Evolutionary conservation across 1,284 basidiomycete genomes (phyloP).

Genomic region (Anthracocystis panici-leucophaei): DNA sequence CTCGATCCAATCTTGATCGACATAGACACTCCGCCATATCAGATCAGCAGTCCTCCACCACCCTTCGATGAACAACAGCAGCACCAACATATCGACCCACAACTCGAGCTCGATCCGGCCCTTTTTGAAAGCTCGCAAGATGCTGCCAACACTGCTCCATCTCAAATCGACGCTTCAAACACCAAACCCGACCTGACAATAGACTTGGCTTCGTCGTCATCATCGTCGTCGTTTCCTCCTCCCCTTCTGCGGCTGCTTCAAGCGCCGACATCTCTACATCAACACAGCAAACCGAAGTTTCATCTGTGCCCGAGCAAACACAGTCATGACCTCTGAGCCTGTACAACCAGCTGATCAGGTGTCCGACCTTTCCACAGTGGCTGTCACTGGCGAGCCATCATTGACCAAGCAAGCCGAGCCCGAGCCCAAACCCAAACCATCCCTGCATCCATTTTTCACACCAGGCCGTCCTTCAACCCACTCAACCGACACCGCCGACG

Average conservation of each 20-base stretch:
- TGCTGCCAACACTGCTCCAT: not conserved
- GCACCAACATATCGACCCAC: constrained; percentile 1
- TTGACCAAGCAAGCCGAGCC: not conserved
- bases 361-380: not conserved
- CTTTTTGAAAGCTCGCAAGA: constrained; percentile 15
- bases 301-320: not conserved
- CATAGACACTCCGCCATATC: constrained; percentile 11
- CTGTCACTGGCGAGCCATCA: not conserved
- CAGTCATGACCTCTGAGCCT: not conserved
- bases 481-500: constrained; percentile 8
- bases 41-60: not conserved
- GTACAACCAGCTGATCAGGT: not conserved
- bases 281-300: constrained; percentile 11
- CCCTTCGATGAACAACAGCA: not conserved
- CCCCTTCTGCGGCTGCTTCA: constrained; percentile 7
- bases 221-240: not conserved
- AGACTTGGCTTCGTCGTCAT: constrained; percentile 4
- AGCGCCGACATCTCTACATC: constrained; percentile 2
- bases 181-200: not conserved
- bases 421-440: constrained; percentile 9
- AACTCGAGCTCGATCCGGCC: constrained; percentile 16
- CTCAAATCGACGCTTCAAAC: too few species aligned
- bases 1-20: constrained; percentile 17
- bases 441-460: constrained; percentile 33
- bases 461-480: constrained; percentile 2